Conservation (phyloP, 495 filamentous ascomycete species). For the Chaetomium tenue region DNA sequence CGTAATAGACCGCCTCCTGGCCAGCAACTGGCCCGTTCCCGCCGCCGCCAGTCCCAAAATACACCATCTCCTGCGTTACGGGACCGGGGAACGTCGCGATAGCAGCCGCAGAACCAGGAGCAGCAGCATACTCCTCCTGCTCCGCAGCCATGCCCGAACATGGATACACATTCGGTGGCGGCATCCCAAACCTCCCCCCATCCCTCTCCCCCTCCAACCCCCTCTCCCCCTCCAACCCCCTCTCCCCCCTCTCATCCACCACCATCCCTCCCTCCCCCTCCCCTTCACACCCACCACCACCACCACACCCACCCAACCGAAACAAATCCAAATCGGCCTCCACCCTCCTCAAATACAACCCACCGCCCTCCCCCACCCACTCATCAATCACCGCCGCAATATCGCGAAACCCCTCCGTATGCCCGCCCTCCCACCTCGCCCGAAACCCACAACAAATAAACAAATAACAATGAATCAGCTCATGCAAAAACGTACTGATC, state of each 20-base stretch:
- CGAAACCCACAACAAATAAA: slow-evolving; percentile 55
- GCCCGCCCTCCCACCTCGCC: slow-evolving; percentile 49
- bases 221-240: background rate
- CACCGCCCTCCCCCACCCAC: slow-evolving; percentile 49
- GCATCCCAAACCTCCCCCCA: slow-evolving; percentile 2
- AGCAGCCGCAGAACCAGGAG: background rate
- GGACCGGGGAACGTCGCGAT: background rate
- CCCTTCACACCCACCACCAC: background rate
- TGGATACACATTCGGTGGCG: slow-evolving; percentile 23
- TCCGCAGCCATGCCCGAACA: slow-evolving; percentile 32
- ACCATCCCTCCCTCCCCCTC: background rate
- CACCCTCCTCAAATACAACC: slow-evolving; percentile 50
- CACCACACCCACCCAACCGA: slow-evolving; percentile 21
- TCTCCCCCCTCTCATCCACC: background rate
- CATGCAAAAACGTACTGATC: slow-evolving; percentile 58
- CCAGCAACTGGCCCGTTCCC: background rate
- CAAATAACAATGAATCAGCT: slow-evolving; percentile 57
- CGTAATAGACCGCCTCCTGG: slow-evolving; percentile 4
- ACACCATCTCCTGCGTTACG: background rate
- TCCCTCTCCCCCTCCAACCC: background rate
- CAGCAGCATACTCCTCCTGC: slow-evolving; percentile 12
- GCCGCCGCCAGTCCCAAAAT: background rate
- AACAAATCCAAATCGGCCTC: slow-evolving; percentile 54
- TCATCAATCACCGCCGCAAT: slow-evolving; percentile 53
- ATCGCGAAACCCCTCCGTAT: slow-evolving; percentile 50